Base-by-base conservation (phyloP, 2,329 filamentous ascomycete genomes). In the Sporothrix pallida region DNA sequence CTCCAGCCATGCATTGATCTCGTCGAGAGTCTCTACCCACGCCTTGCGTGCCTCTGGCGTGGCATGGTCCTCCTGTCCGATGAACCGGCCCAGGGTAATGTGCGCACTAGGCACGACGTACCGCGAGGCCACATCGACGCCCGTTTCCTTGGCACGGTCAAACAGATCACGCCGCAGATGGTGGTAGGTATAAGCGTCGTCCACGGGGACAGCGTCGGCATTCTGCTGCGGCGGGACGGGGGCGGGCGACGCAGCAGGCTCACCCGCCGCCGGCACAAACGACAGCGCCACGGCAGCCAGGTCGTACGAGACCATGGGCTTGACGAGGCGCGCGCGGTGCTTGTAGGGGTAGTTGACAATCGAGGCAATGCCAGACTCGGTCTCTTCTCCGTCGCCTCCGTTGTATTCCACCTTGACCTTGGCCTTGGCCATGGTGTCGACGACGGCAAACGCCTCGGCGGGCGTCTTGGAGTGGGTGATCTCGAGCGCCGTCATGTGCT, bases 31-130 rank as follows among this genome's bases (percentile, higher is more conserved):
- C 15, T 86, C 82, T 15, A 97, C 85, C 85, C 95, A 91, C n/a
- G 78, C 81, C 78, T 84, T 81, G 77, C 94, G 87, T 80, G 88
- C 89, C 74, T 84, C 84, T 0, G 84, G 84, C 8, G 86, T 86
- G 52, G 86, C 85, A 78, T 91, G 88, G 76, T 95, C 93, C 13
- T 86, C 83, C 56, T 89, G 87, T 10, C 86, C 87, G 60, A 97
- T 87, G 80, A 96, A 98, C 3, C 95, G 87, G 0, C 89, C 95
- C 73, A 98, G 88, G 0, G 95, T 98, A 79, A 98, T 88, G 83
- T 98, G 95, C 17, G 93, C 94, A 65, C 92, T 95, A 1, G 95
- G 95, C 1, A 97, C 93, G 31, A 95, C 90, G 80, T 98, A 98
- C 73, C 95, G 87, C 71, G 92, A 93, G 26, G 87, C 91, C 48